These are phyloP conservation scores for Veloporphyrellus conicus DNA, from an alignment of 1,284 basidiomycete species.

Conservation along the genomic window DNA sequence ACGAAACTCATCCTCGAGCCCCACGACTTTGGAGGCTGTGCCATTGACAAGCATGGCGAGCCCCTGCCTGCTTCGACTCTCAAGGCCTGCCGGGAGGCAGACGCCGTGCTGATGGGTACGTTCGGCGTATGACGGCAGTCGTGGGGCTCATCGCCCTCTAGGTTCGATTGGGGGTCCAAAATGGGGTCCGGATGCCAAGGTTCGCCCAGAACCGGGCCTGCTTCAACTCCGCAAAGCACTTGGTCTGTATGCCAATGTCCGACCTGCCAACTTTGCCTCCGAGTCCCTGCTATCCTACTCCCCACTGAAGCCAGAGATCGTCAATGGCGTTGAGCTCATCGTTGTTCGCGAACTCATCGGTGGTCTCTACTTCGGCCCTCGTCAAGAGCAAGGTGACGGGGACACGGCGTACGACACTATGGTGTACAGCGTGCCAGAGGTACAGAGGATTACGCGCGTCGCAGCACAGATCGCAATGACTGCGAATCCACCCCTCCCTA, in stretches of 20 bases:
- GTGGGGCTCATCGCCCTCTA: slow-evolving; percentile 30
- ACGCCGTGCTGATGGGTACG: slow-evolving; percentile 89
- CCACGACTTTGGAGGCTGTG: slow-evolving; percentile 88
- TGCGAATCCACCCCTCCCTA: slow-evolving; percentile 78
- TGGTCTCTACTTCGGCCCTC: slow-evolving; percentile 89
- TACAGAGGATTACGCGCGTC: slow-evolving; percentile 93
- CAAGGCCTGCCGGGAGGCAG: slow-evolving; percentile 81
- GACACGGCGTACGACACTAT: slow-evolving; percentile 86
- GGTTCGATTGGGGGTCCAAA: slow-evolving; percentile 97
- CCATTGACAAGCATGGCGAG: slow-evolving; percentile 84
- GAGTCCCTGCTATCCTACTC: slow-evolving; percentile 85
- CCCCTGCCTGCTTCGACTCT: slow-evolving; percentile 85
- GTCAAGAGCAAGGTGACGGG: slow-evolving; percentile 78
- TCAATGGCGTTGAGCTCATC: slow-evolving; percentile 86
- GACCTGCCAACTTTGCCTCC: slow-evolving; percentile 92
- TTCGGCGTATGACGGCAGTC: neutral
- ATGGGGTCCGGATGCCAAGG: slow-evolving; percentile 88
- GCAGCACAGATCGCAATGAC: slow-evolving; percentile 90
- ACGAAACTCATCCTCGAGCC: slow-evolving; percentile 73
- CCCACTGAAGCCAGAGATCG: slow-evolving; percentile 89
- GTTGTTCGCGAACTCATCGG: slow-evolving; percentile 94
- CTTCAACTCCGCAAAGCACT: slow-evolving; percentile 90
- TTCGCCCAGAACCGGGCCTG: slow-evolving; percentile 94
- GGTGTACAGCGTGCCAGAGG: slow-evolving; percentile 88
- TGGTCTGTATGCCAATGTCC: slow-evolving; percentile 96